Base-by-base conservation (phyloP, 352 stramenopile species). In the Phytopythium delawarense region DNA sequence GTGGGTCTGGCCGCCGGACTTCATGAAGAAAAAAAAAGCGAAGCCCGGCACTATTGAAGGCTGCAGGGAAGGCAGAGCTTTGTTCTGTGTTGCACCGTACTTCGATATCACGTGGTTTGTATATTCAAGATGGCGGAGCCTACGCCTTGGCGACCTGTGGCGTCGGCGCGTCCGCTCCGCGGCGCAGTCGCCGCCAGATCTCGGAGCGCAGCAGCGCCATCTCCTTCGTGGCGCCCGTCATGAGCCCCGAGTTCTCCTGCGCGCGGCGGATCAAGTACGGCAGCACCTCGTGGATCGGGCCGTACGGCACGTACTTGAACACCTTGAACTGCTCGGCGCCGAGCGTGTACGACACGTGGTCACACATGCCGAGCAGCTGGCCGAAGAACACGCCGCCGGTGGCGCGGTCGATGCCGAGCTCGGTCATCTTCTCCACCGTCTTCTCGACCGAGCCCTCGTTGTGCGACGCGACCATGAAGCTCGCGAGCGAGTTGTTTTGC, bases 261-360 rank as follows among this genome's bases (percentile, higher is more conserved):
- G 96, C 96, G 54, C 97, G 89, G 28, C 97, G 92, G 55, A 99
- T 88, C 5, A 99, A 78, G 74, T 99, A 99, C 25, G 97, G 97
- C 65, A 99, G 85, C 34, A 99, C 96, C 69, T 99, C 90, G 39
- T 95, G 69, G 12, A 99, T 96, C 40, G 96, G 77, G 13, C 97
- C 97, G 74, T 99, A 99, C 30, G 97, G 97, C 39, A 99, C 78
- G 70, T 99, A 99, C 81, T 99, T 99, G 82, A 97, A 99, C 42
- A 94, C 94, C 69, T 92, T 92, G 74, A 97, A 99, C 20, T 84
- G 83, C 51, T 92, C 67, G n/a, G 72, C 74, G 40, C 96, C 96
- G 12, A 99, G 85, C 35, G 91, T 96, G 77, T 97, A 98, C 42
- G 91, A 98, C 18, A 99, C 78, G 74, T 99, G 90, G 79, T 99